Percentiles rank a stretch among this genome's conserved stretches.
Conservation (phyloP, 352 stramenopile species). For the Globisporangium paddicum region DNA sequence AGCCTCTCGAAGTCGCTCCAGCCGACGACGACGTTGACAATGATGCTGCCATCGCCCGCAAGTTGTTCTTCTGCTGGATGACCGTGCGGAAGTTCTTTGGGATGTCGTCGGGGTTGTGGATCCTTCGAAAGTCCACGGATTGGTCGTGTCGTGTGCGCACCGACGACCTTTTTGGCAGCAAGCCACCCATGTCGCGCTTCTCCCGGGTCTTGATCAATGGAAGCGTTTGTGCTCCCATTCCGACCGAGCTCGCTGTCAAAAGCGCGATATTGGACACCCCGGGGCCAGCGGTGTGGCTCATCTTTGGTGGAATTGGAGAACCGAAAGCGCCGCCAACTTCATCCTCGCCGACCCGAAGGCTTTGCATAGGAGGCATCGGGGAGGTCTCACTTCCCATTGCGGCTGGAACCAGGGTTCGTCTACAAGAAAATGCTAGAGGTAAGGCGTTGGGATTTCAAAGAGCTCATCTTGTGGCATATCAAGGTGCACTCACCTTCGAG, state of each 20-base stretch:
- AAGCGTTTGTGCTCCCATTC: slow-evolving; percentile 31
- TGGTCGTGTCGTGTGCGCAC: slow-evolving; percentile 60
- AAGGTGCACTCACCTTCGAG: slow-evolving; percentile 7
- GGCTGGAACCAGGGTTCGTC: slow-evolving; percentile 11
- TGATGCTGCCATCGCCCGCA: slow-evolving; percentile 7
- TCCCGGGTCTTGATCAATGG: slow-evolving; percentile 52
- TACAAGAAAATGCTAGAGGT: neutral
- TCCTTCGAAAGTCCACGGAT: slow-evolving; percentile 57
- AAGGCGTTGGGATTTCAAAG: neutral
- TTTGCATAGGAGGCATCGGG: slow-evolving; percentile 11
- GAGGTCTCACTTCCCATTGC: slow-evolving; percentile 3
- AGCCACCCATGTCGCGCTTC: slow-evolving; percentile 57
- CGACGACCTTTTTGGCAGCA: slow-evolving; percentile 58
- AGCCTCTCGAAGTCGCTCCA: neutral
- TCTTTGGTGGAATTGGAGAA: neutral
- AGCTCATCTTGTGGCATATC: neutral
- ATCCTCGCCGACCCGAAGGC: slow-evolving; percentile 2
- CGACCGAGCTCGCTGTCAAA: slow-evolving; percentile 15
- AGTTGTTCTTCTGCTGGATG: slow-evolving; percentile 47
- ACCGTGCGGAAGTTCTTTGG: slow-evolving; percentile 67
- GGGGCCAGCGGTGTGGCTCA: neutral
- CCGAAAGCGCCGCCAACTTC: neutral
- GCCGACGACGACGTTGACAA: neutral
- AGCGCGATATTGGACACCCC: slow-evolving; percentile 3
- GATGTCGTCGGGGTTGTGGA: slow-evolving; percentile 68